Base-by-base conservation (phyloP, 192 early-diverging fungal species). In the Cetraspora pellucida region DNA sequence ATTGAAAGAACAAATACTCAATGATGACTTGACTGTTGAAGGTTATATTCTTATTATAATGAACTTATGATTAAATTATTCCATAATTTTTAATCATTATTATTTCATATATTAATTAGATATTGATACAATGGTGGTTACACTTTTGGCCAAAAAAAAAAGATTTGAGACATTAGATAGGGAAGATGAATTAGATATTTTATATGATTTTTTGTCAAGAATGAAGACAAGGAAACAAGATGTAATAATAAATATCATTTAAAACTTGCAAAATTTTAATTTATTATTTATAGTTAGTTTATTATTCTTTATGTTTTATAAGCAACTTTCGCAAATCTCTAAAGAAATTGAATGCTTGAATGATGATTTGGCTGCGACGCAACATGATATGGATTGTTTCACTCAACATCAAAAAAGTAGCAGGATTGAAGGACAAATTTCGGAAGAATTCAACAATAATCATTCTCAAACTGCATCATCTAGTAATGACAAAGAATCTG, bases 191-290 rank as follows among this genome's bases (percentile, higher is more conserved):
- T 74, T 93, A 78, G 71, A 84, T 30, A 86, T 90, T 8, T 77
- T 92, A 60, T 74, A 82, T 17, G 85, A 91, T 72, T 95, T 95
- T 60, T 81, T 95, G 69, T 67, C 81, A n/a, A 86, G 82, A 8
- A 86, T 88, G 9, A 90, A 86, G 44, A 69, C 81, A 8, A 81
- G 86, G 27, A 93, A 93, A 78, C 81, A 87, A 49, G 79, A 81
- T 47, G 87, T 80, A 80, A 16, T 30, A 63, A 55, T 55, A 55
- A n/a, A 55, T 55, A 21, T 55, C 54, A 55, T 55, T 55, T 55
- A 37, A 5, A 1, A 37, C 31, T 37, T 37, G 5, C 31, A 37
- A 3, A 37, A 37, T 37, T 37, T 1, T 5, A 37, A 37, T 37
- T 55, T 55, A 17, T 16, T 47, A 14, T 11, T 16, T 37, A 37